Percentiles rank a stretch among this genome's conserved stretches.
phyloP scores from a whole-genome alignment of 2,329 filamentous ascomycete species.

The Rhynchosporium secalis region DNA sequence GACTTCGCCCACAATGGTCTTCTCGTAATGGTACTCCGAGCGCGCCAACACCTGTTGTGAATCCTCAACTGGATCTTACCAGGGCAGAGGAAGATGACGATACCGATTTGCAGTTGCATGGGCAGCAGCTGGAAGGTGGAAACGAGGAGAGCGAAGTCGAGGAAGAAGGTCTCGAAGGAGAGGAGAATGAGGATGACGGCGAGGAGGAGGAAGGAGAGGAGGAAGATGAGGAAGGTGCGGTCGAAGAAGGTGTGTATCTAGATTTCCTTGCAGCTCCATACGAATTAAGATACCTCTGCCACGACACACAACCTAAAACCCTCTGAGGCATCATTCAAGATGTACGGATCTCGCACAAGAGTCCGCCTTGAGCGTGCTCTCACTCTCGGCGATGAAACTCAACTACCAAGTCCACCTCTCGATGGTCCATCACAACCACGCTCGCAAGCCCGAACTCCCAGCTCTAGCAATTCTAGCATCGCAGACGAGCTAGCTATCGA shows the following conservation, averaged over 20 bases:
- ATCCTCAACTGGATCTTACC: slow-evolving; percentile 18
- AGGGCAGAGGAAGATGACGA: neutral
- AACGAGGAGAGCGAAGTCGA: slow-evolving; percentile 25
- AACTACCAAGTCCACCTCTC: neutral
- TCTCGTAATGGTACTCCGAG: slow-evolving; percentile 13
- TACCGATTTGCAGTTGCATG: neutral
- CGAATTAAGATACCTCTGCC: neutral
- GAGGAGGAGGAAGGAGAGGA: slow-evolving; percentile 36
- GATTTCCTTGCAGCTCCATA: neutral
- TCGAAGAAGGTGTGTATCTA: slow-evolving; percentile 34
- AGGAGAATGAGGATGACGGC: slow-evolving; percentile 31
- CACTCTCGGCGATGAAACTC: no score
- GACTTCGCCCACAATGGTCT: slow-evolving; percentile 16
- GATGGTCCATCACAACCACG: neutral
- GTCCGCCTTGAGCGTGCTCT: no score
- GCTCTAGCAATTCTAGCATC: neutral
- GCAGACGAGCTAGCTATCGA: neutral
- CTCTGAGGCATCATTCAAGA: no score
- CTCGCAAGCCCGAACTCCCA: neutral
- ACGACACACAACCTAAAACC: neutral
- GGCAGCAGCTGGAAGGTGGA: neutral
- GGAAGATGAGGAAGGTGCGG: slow-evolving; percentile 42
- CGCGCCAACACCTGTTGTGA: slow-evolving; percentile 19
- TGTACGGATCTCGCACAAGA: no score
- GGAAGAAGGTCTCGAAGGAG: slow-evolving; percentile 27